phyloP scores from a whole-genome alignment of 768 basidiomycete species.

The Hygrocybe coccinea region DNA sequence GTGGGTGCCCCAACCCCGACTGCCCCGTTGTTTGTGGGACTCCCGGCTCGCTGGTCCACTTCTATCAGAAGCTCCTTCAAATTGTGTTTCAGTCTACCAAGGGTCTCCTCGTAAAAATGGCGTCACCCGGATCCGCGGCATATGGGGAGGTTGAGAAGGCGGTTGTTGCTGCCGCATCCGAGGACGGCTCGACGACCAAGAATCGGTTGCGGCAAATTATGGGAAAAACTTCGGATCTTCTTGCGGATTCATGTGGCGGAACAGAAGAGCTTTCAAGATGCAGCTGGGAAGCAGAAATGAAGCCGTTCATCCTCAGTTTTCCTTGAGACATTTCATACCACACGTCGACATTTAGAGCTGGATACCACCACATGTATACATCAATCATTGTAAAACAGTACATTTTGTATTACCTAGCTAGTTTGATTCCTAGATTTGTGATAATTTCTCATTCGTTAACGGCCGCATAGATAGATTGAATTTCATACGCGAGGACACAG shows the following conservation, averaged over 20 bases:
- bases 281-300: constrained; percentile 59
- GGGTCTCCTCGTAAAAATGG: constrained; percentile 30
- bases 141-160: constrained; percentile 41
- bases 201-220: constrained; percentile 30
- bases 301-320: constrained; percentile 55
- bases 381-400: no score
- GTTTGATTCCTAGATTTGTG: no score
- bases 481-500: no score
- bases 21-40: constrained; percentile 78
- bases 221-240: constrained; percentile 21
- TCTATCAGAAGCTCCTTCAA: constrained; percentile 44
- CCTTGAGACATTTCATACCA: constrained; percentile 37
- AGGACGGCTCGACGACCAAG: constrained; percentile 4
- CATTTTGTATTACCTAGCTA: no score
- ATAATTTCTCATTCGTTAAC: no score
- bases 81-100: constrained; percentile 47
- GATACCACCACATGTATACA: no score
- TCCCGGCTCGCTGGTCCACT: constrained; percentile 74
- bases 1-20: constrained; percentile 74
- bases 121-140: constrained; percentile 34
- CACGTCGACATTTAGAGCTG: no score
- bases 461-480: no score
- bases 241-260: constrained; percentile 46
- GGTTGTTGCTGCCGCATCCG: constrained; percentile 34
- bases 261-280: constrained; percentile 40